Evolutionary conservation across 75 land plant genomes (phyloP).

Genomic region (Sequoiadendron giganteum): DNA sequence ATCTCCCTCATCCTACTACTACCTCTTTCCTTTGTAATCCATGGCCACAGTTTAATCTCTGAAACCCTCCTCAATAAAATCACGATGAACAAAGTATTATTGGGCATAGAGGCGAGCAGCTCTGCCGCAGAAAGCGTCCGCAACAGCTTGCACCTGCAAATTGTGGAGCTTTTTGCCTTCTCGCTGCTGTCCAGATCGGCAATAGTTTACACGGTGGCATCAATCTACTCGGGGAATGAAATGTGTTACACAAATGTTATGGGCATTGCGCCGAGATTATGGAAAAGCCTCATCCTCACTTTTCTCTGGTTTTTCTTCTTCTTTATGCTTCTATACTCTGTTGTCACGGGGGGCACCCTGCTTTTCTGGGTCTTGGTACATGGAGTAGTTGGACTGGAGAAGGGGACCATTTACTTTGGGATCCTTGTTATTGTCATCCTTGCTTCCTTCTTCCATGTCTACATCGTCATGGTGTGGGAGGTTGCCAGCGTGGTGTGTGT

Average conservation of each 20-base stretch:
- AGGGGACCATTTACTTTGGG: no score
- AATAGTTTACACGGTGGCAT: constrained; percentile 44
- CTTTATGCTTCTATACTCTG: constrained; percentile 26
- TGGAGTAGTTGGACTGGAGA: not conserved
- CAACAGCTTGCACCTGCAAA: constrained; percentile 22
- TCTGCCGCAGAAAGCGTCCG: constrained; percentile 17
- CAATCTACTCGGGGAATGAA: constrained; percentile 27
- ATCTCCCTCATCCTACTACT: constrained; percentile 50
- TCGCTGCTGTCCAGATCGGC: constrained; percentile 66
- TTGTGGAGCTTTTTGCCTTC: constrained; percentile 29
- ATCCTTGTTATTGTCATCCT: constrained; percentile 7
- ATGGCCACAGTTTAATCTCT: constrained; percentile 41
- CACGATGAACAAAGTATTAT: constrained; percentile 21
- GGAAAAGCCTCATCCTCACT: constrained; percentile 69
- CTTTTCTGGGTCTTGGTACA: constrained; percentile 14
- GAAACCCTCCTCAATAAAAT: constrained; percentile 38
- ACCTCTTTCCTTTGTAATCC: constrained; percentile 53
- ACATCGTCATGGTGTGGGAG: constrained; percentile 62
- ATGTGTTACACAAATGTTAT: constrained; percentile 46
- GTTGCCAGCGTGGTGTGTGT: constrained; percentile 83
- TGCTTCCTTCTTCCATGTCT: constrained; percentile 37
- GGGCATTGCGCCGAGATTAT: constrained; percentile 70
- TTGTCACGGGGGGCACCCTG: constrained; percentile 15
- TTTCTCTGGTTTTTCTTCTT: constrained; percentile 51
- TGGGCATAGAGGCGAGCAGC: constrained; percentile 10